These are phyloP conservation scores for Acorus gramineus DNA, from an alignment of 106 monocot genomes.

Conservation along the genomic window DNA sequence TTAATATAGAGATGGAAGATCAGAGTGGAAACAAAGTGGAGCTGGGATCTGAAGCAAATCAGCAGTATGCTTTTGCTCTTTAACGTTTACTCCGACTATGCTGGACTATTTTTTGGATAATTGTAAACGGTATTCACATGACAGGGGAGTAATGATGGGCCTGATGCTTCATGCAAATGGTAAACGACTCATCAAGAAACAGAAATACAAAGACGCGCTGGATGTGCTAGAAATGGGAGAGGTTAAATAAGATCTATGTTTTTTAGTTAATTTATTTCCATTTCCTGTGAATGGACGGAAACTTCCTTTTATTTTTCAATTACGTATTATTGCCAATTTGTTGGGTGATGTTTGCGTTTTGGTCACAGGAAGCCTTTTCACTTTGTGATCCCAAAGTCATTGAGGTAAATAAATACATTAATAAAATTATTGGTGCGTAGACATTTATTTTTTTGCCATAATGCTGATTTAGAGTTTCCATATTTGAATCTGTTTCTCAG, in stretches of 20 bases:
- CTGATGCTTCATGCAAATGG: slow-evolving; percentile 84
- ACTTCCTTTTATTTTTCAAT: background rate
- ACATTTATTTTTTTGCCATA: no score
- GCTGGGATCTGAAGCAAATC: slow-evolving; percentile 68
- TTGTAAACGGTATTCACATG: slow-evolving; percentile 1
- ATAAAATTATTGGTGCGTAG: no score
- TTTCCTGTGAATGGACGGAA: background rate
- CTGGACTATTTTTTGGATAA: background rate
- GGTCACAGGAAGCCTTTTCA: slow-evolving; percentile 76
- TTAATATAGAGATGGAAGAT: slow-evolving; percentile 87
- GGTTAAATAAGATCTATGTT: slow-evolving; percentile 24
- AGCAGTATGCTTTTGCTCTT: slow-evolving; percentile 24
- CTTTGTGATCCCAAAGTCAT: slow-evolving; percentile 65
- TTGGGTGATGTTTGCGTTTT: slow-evolving; percentile 1
- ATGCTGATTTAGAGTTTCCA: no score
- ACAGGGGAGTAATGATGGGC: slow-evolving; percentile 82
- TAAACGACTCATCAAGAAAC: slow-evolving; percentile 53
- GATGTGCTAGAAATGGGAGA: slow-evolving; percentile 83
- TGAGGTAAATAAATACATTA: slow-evolving; percentile 29
- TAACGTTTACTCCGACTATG: background rate
- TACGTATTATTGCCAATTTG: background rate
- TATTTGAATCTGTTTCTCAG: slow-evolving; percentile 12
- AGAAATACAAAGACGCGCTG: slow-evolving; percentile 71
- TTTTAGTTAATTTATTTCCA: background rate
- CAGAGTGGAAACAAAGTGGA: slow-evolving; percentile 77